These are phyloP conservation scores for Claviceps sorghi DNA, from an alignment of 2,329 filamentous ascomycete genomes.

Conservation along the genomic window DNA sequence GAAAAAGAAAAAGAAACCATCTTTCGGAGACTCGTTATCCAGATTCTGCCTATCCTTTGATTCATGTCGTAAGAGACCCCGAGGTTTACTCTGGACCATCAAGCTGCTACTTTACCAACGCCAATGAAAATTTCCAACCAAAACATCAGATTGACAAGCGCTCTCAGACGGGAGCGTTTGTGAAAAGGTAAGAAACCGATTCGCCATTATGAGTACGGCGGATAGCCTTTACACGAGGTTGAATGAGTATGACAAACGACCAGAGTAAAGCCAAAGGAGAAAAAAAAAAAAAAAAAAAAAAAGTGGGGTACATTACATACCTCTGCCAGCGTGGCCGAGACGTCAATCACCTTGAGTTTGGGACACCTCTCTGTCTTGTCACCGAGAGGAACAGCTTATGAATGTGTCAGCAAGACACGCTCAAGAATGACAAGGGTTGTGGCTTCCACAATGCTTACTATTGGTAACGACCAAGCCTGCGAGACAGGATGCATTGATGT, in stretches of 20 bases:
- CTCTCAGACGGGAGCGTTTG: slow-evolving; percentile 42
- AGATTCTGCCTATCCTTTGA: not conserved
- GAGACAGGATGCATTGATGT: slow-evolving; percentile 63
- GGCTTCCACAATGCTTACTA: slow-evolving; percentile 29
- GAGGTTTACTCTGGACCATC: not conserved
- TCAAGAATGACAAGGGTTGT: not conserved
- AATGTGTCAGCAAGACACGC: slow-evolving; percentile 11
- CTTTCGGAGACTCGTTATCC: not conserved
- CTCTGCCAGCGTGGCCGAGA: slow-evolving; percentile 67
- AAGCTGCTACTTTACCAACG: not conserved
- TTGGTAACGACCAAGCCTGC: slow-evolving; percentile 79
- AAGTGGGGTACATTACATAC: slow-evolving; percentile 13
- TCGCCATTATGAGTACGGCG: slow-evolving; percentile 53
- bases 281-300: not conserved
- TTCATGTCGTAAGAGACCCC: not conserved
- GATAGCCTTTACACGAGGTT: slow-evolving; percentile 37
- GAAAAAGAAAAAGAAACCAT: not conserved
- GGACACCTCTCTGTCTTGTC: slow-evolving; percentile 68
- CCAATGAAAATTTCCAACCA: not conserved
- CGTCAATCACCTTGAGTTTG: slow-evolving; percentile 80
- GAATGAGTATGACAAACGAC: not conserved
- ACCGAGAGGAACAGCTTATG: slow-evolving; percentile 33
- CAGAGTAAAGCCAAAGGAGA: not conserved
- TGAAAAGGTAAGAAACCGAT: slow-evolving; percentile 53
- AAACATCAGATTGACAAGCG: not conserved